Conservation (phyloP, 2,329 filamentous ascomycete genomes). For the Colletotrichum graminicola region DNA sequence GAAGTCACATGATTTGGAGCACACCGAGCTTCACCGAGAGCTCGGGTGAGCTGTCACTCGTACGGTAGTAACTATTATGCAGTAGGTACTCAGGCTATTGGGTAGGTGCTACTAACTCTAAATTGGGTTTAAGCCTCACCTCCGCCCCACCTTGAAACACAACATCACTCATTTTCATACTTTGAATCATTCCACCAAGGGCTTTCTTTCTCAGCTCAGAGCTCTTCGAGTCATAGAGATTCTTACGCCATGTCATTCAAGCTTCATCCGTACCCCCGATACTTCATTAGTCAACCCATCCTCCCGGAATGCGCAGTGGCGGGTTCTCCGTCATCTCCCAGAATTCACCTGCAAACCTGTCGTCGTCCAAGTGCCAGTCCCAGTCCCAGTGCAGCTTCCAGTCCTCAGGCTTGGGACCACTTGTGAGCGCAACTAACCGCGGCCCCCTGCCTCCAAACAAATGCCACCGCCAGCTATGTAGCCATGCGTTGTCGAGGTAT, state of each 20-base stretch:
- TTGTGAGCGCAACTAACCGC: neutral
- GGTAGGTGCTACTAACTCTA: no score
- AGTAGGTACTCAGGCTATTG: no score
- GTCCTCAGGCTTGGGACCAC: neutral
- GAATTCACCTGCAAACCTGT: conserved; percentile 1
- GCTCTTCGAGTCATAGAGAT: no score
- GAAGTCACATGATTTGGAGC: conserved; percentile 39
- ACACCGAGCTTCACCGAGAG: conserved; percentile 39
- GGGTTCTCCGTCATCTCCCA: conserved; percentile 5
- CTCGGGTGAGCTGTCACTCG: conserved; percentile 20
- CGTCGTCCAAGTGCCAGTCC: neutral
- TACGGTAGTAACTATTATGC: no score
- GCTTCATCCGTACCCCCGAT: neutral
- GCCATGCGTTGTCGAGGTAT: neutral
- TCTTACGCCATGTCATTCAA: no score
- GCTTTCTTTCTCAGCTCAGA: no score
- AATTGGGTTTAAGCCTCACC: no score
- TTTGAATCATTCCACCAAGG: no score
- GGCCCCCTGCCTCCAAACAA: neutral
- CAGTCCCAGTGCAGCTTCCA: conserved; percentile 2
- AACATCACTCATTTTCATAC: no score
- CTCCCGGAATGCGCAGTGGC: conserved; percentile 8
- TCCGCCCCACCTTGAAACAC: no score
- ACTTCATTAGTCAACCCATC: neutral
- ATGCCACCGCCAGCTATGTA: neutral